Base-by-base conservation (phyloP, 1,284 basidiomycete species). In the Exsudoporus floridanus region DNA sequence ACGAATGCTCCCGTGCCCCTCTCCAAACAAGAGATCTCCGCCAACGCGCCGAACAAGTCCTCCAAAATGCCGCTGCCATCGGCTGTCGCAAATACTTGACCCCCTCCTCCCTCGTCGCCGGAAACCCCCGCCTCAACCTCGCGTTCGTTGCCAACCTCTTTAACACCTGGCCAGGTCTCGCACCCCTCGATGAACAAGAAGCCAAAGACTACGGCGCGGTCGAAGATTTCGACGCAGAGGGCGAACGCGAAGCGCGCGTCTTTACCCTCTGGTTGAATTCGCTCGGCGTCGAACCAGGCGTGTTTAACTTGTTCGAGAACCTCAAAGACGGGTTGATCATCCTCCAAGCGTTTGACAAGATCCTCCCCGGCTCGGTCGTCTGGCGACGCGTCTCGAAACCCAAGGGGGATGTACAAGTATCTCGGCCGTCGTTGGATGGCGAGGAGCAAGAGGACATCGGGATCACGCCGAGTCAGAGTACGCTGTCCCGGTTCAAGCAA, bases 211-310 rank as follows among this genome's bases (percentile, higher is more conserved):
- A 89, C 58, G 84, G 91, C 66, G 86, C 81, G 7, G 84, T 98
- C 37, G 96, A 98, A 68, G 97, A 99, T 76, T 99, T 98, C 70
- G 96, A 99, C 62, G 95, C 96, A 1, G 96, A 99, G 73, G 96
- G 96, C 56, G 96, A 99, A 73, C 86, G 96, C 50, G 96, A 99
- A 73, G 96, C 96, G 5, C 86, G 96, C 39, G 96, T 96, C 31
- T 99, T 99, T 69, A 99, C 92, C 0, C 84, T 99, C 25, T 99
- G 96, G 96, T 82, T 99, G 61, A 99, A 99, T 79, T 93, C 90
- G 35, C 82, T 99, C 49, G 93, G 93, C 58, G 96, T 98, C 56
- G 94, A 99, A 49, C 96, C 96, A 0, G 88, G 87, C 51, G 94
- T 99, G 10, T 95, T 93, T 81, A 95, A 98, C 76, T 74, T 99